These are phyloP conservation scores for Melastoma candidum DNA, from an alignment of 441 rosid species.

Conservation along the genomic window DNA sequence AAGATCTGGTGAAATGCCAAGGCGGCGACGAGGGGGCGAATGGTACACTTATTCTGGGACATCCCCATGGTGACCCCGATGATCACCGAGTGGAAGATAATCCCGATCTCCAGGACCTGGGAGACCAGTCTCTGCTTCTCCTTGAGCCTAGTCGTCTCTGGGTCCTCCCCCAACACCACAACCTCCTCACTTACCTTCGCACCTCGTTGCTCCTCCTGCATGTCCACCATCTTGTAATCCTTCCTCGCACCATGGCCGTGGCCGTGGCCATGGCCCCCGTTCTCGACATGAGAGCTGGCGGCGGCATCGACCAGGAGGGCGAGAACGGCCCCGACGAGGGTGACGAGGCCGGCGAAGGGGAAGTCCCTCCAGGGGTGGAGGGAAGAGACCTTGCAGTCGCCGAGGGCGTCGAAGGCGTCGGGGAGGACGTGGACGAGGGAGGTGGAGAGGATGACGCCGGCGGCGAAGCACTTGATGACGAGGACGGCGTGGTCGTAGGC, in stretches of 20 bases:
- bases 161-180: constrained; percentile 7
- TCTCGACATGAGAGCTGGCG: constrained; percentile 66
- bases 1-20: constrained; percentile 89
- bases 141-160: constrained; percentile 24
- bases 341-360: constrained; percentile 71
- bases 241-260: constrained; percentile 9
- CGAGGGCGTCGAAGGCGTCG: constrained; percentile 63
- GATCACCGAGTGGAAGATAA: constrained; percentile 81
- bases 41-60: constrained; percentile 85
- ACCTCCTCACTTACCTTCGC: constrained; percentile 21
- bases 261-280: constrained; percentile 28
- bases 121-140: constrained; percentile 75
- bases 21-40: constrained; percentile 73
- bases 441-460: constrained; percentile 88
- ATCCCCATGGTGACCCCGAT: constrained; percentile 91
- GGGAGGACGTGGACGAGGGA: constrained; percentile 89
- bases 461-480: constrained; percentile 78
- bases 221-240: constrained; percentile 36
- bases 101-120: constrained; percentile 87
- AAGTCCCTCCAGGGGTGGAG: constrained; percentile 79
- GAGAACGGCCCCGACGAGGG: constrained; percentile 48
- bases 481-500: constrained; percentile 60
- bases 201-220: constrained; percentile 19
- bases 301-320: constrained; percentile 74
- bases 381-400: constrained; percentile 67